Evolutionary conservation across 208 protist genomes (phyloP), one percentile per base, ranked within the genome.

Genomic region (Pavlovales sp.): DNA sequence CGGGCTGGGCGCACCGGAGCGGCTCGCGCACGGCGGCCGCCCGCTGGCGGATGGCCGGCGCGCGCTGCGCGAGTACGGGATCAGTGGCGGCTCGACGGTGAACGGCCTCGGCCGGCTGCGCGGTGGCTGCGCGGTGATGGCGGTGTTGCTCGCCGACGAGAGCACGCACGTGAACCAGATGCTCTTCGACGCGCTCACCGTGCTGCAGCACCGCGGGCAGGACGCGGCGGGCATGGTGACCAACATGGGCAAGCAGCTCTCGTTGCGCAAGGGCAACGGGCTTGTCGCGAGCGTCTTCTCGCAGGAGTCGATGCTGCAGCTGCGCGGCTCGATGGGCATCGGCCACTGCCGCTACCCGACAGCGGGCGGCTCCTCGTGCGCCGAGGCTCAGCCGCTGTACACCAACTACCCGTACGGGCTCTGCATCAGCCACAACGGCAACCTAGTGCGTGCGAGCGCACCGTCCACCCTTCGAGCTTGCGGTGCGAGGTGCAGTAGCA

Each of bases 141-240:
- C n/a, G n/a, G n/a, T n/a, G n/a, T n/a, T n/a, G n/a, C n/a, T n/a
- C n/a, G n/a, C n/a, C n/a, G n/a, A n/a, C n/a, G n/a, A n/a, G n/a
- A n/a, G n/a, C n/a, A n/a, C n/a, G n/a, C n/a, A n/a, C n/a, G n/a
- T n/a, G n/a, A n/a, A n/a, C n/a, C n/a, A n/a, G n/a, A n/a, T 40
- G 7, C 67, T 79, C 32, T 87, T 79, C 66, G 67, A 79, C 44
- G 90, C 80, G 40, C 79, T 93, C 30, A 80, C 90, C 57, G 90
- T 91, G 22, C 77, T 93, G 7, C 92, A 93, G 79, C 92, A 93
- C 67, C 77, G 92, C 40, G 92, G 92, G 22, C 92, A 93, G 80
- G 90, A 92, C n/a, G n/a, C n/a, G n/a, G n/a, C 86, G 66, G 92
- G 92, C 39, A 91, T 93, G 42, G 90, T 90, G 10, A 89, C 91